Conservation (phyloP, 2,329 filamentous ascomycete species). For the Microsporum audouinii region DNA sequence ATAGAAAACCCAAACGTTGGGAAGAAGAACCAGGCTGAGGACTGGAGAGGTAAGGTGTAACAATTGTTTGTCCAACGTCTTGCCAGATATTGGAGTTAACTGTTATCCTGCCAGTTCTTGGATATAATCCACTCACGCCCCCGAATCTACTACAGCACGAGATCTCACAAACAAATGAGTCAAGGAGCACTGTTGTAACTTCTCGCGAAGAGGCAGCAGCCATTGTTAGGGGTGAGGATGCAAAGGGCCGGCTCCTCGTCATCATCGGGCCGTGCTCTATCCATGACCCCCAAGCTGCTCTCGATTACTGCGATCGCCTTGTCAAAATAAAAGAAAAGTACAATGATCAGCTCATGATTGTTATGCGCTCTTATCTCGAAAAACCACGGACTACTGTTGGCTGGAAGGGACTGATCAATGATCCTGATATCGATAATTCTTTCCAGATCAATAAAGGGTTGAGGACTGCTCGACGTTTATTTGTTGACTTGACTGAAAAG, state of each 20-base stretch:
- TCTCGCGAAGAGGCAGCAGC: slow-evolving; percentile 50
- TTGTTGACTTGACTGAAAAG: slow-evolving; percentile 71
- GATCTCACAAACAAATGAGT: slow-evolving; percentile 46
- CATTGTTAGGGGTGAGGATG: slow-evolving; percentile 49
- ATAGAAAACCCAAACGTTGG: slow-evolving; percentile 70
- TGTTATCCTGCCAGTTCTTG: slow-evolving; percentile 48
- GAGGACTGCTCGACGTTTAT: slow-evolving; percentile 81
- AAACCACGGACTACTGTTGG: slow-evolving; percentile 97
- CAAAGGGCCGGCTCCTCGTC: slow-evolving; percentile 70
- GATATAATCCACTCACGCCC: slow-evolving; percentile 85
- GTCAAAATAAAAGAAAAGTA: slow-evolving; percentile 71
- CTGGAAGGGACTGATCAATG: slow-evolving; percentile 99
- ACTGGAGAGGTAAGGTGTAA: slow-evolving; percentile 62
- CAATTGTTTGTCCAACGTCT: background rate
- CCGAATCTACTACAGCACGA: slow-evolving; percentile 94
- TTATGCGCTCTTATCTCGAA: slow-evolving; percentile 98
- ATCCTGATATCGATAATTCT: slow-evolving; percentile 92
- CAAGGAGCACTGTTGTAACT: slow-evolving; percentile 44
- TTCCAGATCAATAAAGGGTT: slow-evolving; percentile 99
- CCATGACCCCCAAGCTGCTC: slow-evolving; percentile 77
- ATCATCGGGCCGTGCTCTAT: slow-evolving; percentile 94
- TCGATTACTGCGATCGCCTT: slow-evolving; percentile 78
- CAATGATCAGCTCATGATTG: slow-evolving; percentile 70
- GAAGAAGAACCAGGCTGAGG: slow-evolving; percentile 61
- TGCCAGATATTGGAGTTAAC: background rate